phyloP scores from a whole-genome alignment of 2,329 filamentous ascomycete species.

The Fusarium kyushuense region DNA sequence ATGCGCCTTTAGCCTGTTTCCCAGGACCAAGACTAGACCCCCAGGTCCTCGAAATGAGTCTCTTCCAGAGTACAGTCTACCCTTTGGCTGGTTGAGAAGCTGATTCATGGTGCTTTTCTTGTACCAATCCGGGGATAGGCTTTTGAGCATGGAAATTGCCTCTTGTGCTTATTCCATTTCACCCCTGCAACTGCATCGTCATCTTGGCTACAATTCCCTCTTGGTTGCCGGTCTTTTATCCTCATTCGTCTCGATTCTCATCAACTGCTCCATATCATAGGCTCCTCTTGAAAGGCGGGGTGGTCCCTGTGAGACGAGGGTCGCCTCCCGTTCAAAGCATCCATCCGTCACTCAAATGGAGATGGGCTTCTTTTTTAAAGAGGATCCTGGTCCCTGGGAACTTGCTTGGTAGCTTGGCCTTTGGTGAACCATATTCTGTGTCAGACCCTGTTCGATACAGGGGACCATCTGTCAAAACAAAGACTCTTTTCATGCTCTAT shows the following conservation, averaged over 20 bases:
- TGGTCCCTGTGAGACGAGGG: constrained; percentile 46
- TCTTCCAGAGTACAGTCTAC: constrained; percentile 2
- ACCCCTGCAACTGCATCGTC: constrained; percentile 43
- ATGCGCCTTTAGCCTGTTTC: constrained; percentile 38
- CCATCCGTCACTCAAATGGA: constrained; percentile 24
- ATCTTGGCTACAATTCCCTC: constrained; percentile 42
- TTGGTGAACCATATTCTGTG: constrained; percentile 46
- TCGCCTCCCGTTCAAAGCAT: constrained; percentile 34
- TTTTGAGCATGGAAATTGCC: constrained; percentile 41
- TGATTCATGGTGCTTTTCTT: constrained; percentile 22
- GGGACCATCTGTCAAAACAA: constrained; percentile 40
- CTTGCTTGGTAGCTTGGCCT: constrained; percentile 28
- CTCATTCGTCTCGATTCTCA: constrained; percentile 42
- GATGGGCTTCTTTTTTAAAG: constrained; percentile 23
- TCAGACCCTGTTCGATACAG: constrained; percentile 47
- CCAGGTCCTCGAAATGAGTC: constrained; percentile 2
- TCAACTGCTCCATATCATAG: constrained; percentile 42
- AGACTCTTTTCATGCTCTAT: constrained; percentile 24
- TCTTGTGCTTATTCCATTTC: constrained; percentile 37
- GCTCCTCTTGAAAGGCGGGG: constrained; percentile 45
- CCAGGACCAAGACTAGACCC: neutral
- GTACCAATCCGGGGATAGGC: constrained; percentile 37
- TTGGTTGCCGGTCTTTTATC: constrained; percentile 43
- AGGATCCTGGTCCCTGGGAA: constrained; percentile 41
- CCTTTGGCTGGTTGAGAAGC: constrained; percentile 28